Evolutionary conservation across 2,329 filamentous ascomycete genomes (phyloP).

Genomic region (Pestalotiopsis sp.): DNA sequence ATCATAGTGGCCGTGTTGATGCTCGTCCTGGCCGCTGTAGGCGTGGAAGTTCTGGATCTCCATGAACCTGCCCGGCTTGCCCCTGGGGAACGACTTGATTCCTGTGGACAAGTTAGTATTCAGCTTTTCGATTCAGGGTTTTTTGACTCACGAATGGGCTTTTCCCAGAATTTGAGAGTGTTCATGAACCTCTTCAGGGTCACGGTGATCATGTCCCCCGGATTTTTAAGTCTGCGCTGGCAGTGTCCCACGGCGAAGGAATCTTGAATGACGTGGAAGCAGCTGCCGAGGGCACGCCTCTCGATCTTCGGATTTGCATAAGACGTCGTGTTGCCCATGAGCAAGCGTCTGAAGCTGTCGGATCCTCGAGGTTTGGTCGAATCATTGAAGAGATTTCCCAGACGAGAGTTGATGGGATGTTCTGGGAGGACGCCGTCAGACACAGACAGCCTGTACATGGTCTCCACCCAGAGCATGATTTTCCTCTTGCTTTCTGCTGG

Average conservation of each 20-base stretch:
- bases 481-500: conserved; percentile 6
- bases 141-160: not conserved
- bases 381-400: not conserved
- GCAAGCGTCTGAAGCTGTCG: not conserved
- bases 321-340: conserved; percentile 4
- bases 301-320: conserved; percentile 7
- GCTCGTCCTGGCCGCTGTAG: not conserved
- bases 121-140: not conserved
- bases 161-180: not conserved
- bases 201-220: not conserved
- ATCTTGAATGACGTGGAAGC: conserved; percentile 19
- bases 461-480: not conserved
- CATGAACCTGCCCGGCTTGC: not conserved
- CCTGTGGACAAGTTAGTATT: not conserved
- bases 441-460: not conserved
- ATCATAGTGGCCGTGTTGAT: not conserved
- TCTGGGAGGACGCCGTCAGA: not conserved
- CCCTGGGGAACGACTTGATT: not conserved
- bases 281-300: conserved; percentile 16
- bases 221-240: conserved; percentile 12
- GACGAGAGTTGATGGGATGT: not conserved
- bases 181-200: not conserved
- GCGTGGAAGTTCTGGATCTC: not conserved
- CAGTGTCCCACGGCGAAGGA: conserved; percentile 20
- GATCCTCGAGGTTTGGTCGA: not conserved